These are phyloP conservation scores for Ophiobolus disseminans DNA, from an alignment of 2,329 filamentous ascomycete genomes.

Conservation along the genomic window DNA sequence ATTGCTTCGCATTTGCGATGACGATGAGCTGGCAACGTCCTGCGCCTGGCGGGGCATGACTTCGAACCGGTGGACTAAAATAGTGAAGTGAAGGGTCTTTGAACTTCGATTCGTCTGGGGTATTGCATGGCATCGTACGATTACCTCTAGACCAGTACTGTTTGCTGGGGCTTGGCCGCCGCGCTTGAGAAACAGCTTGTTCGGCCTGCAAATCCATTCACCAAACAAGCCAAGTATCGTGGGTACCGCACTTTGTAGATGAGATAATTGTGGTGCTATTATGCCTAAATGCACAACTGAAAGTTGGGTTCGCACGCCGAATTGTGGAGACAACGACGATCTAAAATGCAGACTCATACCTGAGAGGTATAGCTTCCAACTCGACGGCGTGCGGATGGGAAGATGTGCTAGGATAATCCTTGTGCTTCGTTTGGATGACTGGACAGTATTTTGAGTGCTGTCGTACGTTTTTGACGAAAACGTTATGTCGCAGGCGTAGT, in stretches of 20 bases:
- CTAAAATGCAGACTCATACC: neutral
- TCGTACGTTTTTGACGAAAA: neutral
- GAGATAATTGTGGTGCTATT: neutral
- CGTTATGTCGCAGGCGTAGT: neutral
- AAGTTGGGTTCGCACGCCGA: neutral
- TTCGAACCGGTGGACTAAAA: no score
- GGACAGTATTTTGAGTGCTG: neutral
- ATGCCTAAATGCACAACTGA: neutral
- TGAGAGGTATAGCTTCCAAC: neutral
- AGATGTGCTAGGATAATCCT: neutral
- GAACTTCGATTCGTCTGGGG: no score
- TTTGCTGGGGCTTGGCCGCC: neutral
- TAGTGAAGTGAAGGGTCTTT: no score
- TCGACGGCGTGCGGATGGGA: neutral
- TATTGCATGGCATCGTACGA: no score
- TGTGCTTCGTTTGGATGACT: neutral
- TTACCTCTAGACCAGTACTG: neutral
- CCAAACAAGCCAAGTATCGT: neutral
- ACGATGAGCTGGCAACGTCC: no score
- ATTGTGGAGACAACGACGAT: neutral
- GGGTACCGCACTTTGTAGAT: neutral
- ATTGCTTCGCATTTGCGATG: no score
- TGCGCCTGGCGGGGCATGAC: no score
- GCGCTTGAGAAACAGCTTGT: neutral
- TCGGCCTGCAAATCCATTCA: neutral